Evolutionary conservation across 768 basidiomycete species (phyloP).

Genomic region (Russula compacta): DNA sequence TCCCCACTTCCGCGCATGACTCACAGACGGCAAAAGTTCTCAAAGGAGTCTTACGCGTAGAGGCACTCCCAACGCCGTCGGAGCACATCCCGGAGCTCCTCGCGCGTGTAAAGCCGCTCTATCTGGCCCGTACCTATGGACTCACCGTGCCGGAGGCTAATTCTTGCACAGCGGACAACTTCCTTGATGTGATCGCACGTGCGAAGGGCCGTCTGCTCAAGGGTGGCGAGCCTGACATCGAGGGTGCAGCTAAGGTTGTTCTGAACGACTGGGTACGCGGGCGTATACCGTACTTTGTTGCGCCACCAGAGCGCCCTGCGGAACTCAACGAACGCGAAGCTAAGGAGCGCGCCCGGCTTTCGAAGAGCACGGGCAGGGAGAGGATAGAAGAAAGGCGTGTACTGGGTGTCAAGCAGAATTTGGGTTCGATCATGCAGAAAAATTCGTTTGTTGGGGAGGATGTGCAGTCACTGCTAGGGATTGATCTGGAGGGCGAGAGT

Average conservation of each 20-base stretch:
- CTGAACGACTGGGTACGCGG: slow-evolving; percentile 96
- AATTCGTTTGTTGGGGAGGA: slow-evolving; percentile 83
- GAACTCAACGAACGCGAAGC: slow-evolving; percentile 58
- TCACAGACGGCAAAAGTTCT: slow-evolving; percentile 85
- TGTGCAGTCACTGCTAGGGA: slow-evolving; percentile 54
- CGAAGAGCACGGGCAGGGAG: slow-evolving; percentile 34
- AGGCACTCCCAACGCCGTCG: slow-evolving; percentile 85
- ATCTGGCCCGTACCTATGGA: slow-evolving; percentile 79
- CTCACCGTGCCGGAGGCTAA: slow-evolving; percentile 51
- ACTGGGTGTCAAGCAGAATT: slow-evolving; percentile 73
- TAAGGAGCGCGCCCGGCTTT: slow-evolving; percentile 32
- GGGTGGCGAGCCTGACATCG: slow-evolving; percentile 89
- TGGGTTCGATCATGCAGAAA: slow-evolving; percentile 83
- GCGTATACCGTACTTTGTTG: slow-evolving; percentile 91
- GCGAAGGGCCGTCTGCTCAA: slow-evolving; percentile 89
- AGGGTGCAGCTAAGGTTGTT: slow-evolving; percentile 90
- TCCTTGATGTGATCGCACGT: slow-evolving; percentile 77
- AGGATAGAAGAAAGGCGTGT: slow-evolving; percentile 28
- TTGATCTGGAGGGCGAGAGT: slow-evolving; percentile 25
- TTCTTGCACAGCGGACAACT: slow-evolving; percentile 64
- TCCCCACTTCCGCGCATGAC: slow-evolving; percentile 88
- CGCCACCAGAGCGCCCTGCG: slow-evolving; percentile 77
- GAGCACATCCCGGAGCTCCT: slow-evolving; percentile 88
- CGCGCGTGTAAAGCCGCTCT: slow-evolving; percentile 85
- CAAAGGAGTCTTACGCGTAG: slow-evolving; percentile 94